Conservation (phyloP, 169 alveolate species). For the Neospora caninum region DNA sequence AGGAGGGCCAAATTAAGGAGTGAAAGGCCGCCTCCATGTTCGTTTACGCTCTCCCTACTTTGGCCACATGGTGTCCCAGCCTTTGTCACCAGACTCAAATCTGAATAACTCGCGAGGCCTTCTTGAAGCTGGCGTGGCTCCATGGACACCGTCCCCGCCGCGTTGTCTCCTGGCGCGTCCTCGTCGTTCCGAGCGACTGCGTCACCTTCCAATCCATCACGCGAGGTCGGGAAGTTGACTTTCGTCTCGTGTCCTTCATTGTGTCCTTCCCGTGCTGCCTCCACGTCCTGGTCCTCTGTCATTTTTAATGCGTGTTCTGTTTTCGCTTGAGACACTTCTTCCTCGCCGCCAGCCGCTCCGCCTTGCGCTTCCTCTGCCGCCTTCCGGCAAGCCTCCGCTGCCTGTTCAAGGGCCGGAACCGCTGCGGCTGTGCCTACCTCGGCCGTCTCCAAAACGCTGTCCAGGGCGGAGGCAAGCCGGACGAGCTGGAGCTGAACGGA, state of each 20-base stretch:
- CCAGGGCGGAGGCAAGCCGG: neutral
- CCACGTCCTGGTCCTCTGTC: too few relatives aligned
- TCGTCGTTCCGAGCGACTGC: neutral
- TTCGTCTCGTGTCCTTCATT: too few relatives aligned
- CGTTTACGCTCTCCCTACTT: neutral
- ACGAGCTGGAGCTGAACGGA: conserved; percentile 69
- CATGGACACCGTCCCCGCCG: neutral
- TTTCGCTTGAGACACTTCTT: neutral
- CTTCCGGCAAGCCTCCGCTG: too few relatives aligned
- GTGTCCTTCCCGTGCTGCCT: too few relatives aligned
- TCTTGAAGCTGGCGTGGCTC: neutral
- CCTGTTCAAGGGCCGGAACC: neutral
- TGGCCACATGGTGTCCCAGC: too few relatives aligned
- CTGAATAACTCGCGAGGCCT: neutral
- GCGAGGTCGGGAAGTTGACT: neutral
- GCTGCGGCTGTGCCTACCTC: neutral
- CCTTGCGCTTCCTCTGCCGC: too few relatives aligned
- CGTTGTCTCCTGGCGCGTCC: neutral
- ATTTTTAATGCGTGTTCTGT: too few relatives aligned
- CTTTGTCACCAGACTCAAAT: too few relatives aligned
- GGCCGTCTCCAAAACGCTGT: neutral
- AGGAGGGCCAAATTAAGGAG: neutral
- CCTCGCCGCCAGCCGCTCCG: neutral
- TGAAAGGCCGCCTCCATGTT: neutral
- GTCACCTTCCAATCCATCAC: neutral